Evolutionary conservation across 306 rosid genomes (phyloP).

Genomic region (Leucaena leucocephala): DNA sequence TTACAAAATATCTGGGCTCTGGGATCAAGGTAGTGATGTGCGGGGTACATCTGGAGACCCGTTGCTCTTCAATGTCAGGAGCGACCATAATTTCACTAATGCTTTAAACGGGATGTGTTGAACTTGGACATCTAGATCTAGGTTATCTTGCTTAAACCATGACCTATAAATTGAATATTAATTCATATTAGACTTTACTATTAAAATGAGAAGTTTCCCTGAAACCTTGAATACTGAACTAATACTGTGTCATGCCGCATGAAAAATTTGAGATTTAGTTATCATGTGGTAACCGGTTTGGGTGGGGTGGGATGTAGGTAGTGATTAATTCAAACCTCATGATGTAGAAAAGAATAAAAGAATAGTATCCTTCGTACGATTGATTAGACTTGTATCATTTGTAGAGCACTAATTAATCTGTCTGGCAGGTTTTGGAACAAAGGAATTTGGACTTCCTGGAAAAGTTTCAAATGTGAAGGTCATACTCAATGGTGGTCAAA

Average conservation of each 20-base stretch:
- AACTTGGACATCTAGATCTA: not conserved
- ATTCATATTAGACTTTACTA: not conserved
- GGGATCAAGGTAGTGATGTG: not conserved
- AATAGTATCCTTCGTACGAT: not conserved
- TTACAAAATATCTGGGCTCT: not conserved
- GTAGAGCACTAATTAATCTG: not conserved
- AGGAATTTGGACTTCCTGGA: constrained; percentile 68
- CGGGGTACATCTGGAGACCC: not conserved
- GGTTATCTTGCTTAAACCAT: not conserved
- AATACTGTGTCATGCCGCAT: not conserved
- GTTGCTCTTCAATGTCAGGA: constrained; percentile 12
- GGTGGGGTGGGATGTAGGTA: not conserved
- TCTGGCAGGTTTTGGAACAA: constrained; percentile 63
- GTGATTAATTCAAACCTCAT: not conserved
- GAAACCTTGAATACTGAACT: not conserved
- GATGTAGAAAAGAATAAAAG: not conserved
- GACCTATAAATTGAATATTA: not conserved
- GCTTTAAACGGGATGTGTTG: not conserved
- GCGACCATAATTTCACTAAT: not conserved
- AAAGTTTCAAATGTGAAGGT: constrained; percentile 84
- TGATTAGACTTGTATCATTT: not conserved
- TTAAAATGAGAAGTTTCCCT: not conserved
- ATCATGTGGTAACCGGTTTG: not conserved
- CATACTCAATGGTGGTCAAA: constrained; percentile 92
- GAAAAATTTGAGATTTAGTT: not conserved